Evolutionary conservation across 352 stramenopile species (phyloP).

Genomic region (Globisporangium sylvaticum): DNA sequence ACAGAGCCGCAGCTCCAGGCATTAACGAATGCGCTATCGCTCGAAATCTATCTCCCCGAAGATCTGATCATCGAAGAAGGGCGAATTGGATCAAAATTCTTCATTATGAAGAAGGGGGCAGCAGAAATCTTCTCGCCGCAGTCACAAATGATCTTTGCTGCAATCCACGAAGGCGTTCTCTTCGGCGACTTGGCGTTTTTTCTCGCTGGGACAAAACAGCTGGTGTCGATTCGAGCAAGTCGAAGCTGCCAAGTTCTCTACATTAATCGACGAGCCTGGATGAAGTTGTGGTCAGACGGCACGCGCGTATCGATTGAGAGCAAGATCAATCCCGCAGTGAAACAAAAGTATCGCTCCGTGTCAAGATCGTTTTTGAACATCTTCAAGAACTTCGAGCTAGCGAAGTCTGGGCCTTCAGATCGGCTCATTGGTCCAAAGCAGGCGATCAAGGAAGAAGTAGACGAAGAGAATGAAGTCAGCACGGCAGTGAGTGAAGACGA

Average conservation of each 20-base stretch:
- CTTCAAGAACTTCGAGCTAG: constrained; percentile 27
- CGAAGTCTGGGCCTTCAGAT: background rate
- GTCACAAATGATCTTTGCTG: constrained; percentile 18
- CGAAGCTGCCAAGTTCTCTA: constrained; percentile 20
- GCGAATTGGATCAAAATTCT: constrained; percentile 16
- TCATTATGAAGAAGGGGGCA: constrained; percentile 19
- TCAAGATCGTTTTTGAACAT: constrained; percentile 23
- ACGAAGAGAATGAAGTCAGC: background rate
- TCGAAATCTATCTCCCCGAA: constrained; percentile 23
- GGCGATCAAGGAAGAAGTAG: background rate
- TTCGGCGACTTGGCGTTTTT: constrained; percentile 28
- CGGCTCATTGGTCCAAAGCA: background rate
- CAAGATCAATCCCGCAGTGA: constrained; percentile 20
- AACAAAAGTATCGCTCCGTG: constrained; percentile 18
- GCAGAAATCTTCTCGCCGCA: constrained; percentile 18
- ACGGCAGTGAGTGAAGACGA: background rate
- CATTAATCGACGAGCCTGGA: constrained; percentile 17
- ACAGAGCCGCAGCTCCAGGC: constrained; percentile 17
- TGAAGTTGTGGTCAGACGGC: constrained; percentile 14
- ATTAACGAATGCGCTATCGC: constrained; percentile 13
- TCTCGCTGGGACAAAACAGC: constrained; percentile 14
- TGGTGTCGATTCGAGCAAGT: constrained; percentile 17
- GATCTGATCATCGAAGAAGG: constrained; percentile 27
- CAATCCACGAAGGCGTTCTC: constrained; percentile 18
- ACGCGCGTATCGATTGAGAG: constrained; percentile 20